A percentile compares a stretch with the other conserved stretches of the same genome.
Conservation (phyloP, 345 rosid genomes). For the Durio zibethinus region DNA sequence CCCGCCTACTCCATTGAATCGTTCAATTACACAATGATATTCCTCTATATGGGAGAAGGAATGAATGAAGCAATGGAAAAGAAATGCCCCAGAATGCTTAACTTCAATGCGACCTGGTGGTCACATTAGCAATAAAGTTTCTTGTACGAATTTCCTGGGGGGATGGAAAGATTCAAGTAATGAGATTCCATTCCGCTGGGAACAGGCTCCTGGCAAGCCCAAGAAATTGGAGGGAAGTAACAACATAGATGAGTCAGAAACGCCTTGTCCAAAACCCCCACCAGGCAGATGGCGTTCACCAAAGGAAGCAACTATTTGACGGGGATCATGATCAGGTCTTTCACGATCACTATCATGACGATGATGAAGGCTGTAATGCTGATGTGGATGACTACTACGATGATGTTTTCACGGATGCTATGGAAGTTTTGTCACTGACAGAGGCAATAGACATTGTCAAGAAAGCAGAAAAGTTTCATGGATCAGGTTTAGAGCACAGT, state of each 20-base stretch:
- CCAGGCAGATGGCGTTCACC: conserved; percentile 46
- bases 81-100: conserved; percentile 47
- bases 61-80: conserved; percentile 28
- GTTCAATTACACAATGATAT: neutral
- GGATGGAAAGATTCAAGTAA: conserved; percentile 25
- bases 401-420: conserved; percentile 40
- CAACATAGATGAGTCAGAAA: conserved; percentile 25
- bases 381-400: conserved; percentile 33
- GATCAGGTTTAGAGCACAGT: conserved; percentile 29
- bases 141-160: conserved; percentile 17
- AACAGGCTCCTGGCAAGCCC: conserved; percentile 77
- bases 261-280: conserved; percentile 68
- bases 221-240: conserved; percentile 30
- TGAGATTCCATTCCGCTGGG: conserved; percentile 84
- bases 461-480: conserved; percentile 34
- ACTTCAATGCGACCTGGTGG: conserved; percentile 52
- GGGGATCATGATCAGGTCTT: neutral
- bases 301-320: neutral
- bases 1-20: neutral
- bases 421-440: conserved; percentile 67
- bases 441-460: conserved; percentile 80
- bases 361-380: conserved; percentile 28
- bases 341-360: neutral
- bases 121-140: conserved; percentile 16
- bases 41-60: conserved; percentile 4